Evolutionary conservation across 1,284 basidiomycete species (phyloP), one percentile per base, ranked within the genome.

Genomic region (Pseudomicrostroma phylloplanum): DNA sequence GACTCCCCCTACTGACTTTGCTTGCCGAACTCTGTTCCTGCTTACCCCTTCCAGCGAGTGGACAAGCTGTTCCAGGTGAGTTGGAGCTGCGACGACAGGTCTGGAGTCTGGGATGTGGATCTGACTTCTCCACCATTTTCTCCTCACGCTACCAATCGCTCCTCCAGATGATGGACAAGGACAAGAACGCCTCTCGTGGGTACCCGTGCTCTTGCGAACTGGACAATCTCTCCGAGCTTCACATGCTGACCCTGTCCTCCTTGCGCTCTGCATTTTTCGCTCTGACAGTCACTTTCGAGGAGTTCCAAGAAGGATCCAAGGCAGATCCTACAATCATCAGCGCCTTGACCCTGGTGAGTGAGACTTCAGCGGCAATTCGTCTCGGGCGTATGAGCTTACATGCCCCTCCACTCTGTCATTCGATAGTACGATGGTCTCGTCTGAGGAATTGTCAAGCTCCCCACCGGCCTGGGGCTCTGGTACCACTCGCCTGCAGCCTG

Each of bases 311-410:
- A 60, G 77, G 77, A 23, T 78, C 76, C 49, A 78, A 78, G 64
- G 72, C 75, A 91, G 91, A 17, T 90, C 91, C 0, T 89, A 86
- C 76, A 91, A 93, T 81, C 84, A 43, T 48, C 43, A 58, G 26
- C 40, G 43, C 57, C 30, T 30, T 57, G n/a, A 43, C 56, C 13
- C 25, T 57, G 51, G 51, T 54, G 51, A 54, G 51, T 54, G 51
- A 17, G 51, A 6, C 3, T 54, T n/a, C n/a, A 26, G 25, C 51
- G n/a, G n/a, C n/a, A n/a, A n/a, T n/a, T n/a, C n/a, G n/a, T n/a
- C n/a, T 25, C 6, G 21, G 15, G 13, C 17, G 17, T 54, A 6
- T 13, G 13, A 19, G 13, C 51, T 23, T 4, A 48, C 51, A 15
- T 13, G 6, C 6, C 21, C 21, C 7, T 25, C 26, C 21, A 19